These are phyloP conservation scores for Linum trigynum DNA, from an alignment of 345 rosid species.

Conservation along the genomic window DNA sequence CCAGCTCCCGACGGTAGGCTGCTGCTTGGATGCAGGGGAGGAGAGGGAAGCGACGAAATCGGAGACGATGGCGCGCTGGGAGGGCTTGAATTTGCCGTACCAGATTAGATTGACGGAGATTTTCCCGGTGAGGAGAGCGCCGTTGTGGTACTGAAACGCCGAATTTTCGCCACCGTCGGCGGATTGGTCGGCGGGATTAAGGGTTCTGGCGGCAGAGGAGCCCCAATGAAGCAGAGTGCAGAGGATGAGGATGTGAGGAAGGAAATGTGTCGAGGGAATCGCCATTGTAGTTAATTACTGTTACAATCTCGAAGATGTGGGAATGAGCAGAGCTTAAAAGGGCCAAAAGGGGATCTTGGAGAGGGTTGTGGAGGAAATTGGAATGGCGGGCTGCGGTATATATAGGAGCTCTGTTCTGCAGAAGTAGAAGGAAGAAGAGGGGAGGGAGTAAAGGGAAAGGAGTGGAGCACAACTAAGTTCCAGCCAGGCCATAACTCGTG, in stretches of 20 bases:
- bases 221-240: not conserved
- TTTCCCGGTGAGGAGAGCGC: conserved; percentile 72
- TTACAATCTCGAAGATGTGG: too few relatives aligned
- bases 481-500: too few relatives aligned
- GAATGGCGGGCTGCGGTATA: too few relatives aligned
- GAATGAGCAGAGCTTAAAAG: too few relatives aligned
- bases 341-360: too few relatives aligned
- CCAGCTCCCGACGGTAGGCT: conserved; percentile 68
- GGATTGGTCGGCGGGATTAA: not conserved
- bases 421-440: too few relatives aligned
- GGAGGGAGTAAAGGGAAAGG: too few relatives aligned
- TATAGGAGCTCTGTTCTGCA: too few relatives aligned
- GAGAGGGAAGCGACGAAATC: conserved; percentile 61
- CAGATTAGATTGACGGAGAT: conserved; percentile 64
- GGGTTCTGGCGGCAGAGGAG: not conserved
- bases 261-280: too few relatives aligned
- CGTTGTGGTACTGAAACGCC: conserved; percentile 45
- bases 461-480: too few relatives aligned
- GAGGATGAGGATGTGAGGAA: not conserved
- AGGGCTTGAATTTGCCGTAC: conserved; percentile 75
- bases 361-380: too few relatives aligned
- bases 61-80: conserved; percentile 63
- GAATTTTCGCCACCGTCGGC: not conserved
- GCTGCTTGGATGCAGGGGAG: conserved; percentile 19
- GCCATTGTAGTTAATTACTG: too few relatives aligned